These are phyloP conservation scores for Stachybotrys chartarum DNA, from an alignment of 2,329 filamentous ascomycete species.

Conservation along the genomic window DNA sequence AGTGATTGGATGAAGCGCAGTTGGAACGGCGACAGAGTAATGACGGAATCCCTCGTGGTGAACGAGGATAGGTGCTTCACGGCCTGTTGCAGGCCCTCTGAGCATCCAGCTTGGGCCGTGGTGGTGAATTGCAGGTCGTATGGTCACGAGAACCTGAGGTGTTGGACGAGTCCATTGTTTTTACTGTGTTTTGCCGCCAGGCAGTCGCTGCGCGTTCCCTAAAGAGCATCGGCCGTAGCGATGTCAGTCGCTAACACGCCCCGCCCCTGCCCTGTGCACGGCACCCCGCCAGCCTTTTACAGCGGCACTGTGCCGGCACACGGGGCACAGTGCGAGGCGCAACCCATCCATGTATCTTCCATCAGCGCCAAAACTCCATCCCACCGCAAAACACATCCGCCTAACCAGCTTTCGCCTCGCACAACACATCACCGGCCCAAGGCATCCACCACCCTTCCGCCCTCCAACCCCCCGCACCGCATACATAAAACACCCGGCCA, in stretches of 20 bases:
- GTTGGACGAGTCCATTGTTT: not conserved
- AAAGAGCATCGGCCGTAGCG: constrained; percentile 2
- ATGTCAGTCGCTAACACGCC: constrained; percentile 10
- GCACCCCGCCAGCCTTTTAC: too few species aligned
- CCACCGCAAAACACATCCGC: not conserved
- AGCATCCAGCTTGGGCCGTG: too few species aligned
- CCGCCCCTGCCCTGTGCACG: not conserved
- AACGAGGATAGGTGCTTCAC: too few species aligned
- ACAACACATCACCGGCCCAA: not conserved
- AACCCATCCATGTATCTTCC: constrained; percentile 4
- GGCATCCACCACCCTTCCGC: constrained; percentile 2
- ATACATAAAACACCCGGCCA: not conserved
- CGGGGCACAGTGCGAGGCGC: constrained; percentile 7
- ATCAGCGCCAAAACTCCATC: not conserved
- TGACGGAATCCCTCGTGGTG: too few species aligned
- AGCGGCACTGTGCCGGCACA: constrained; percentile 1
- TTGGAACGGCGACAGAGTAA: too few species aligned
- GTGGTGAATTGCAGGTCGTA: too few species aligned
- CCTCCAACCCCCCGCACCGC: not conserved
- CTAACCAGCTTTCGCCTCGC: not conserved
- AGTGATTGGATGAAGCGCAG: too few species aligned
- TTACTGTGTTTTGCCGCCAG: not conserved
- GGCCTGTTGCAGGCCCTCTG: too few species aligned
- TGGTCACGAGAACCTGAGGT: too few species aligned
- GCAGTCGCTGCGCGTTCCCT: not conserved